These are phyloP conservation scores for Hibiscus trionum DNA, from an alignment of 345 rosid genomes.

Conservation along the genomic window DNA sequence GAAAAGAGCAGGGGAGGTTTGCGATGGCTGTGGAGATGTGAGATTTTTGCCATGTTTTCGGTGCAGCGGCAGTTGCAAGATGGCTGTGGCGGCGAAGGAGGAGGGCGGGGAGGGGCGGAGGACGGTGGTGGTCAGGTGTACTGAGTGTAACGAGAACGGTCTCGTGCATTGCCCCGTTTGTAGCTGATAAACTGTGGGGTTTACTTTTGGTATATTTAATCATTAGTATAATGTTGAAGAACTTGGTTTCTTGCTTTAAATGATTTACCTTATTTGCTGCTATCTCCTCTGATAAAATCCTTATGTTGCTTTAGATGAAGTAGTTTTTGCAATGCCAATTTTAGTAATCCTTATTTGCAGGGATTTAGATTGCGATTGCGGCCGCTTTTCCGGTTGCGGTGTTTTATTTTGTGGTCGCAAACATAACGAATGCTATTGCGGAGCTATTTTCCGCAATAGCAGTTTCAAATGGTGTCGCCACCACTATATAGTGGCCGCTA, in stretches of 20 bases:
- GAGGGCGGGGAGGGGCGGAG: constrained; percentile 20
- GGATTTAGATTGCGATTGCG: too few species aligned
- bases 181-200: constrained; percentile 7
- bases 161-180: constrained; percentile 77
- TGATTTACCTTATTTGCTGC: not conserved
- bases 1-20: constrained; percentile 25
- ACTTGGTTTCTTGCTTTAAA: not conserved
- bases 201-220: not conserved
- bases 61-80: constrained; percentile 71
- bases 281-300: not conserved
- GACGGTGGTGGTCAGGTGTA: constrained; percentile 42
- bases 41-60: constrained; percentile 67
- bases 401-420: too few species aligned
- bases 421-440: too few species aligned
- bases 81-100: constrained; percentile 14
- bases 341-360: not conserved
- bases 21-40: constrained; percentile 60
- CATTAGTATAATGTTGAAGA: not conserved
- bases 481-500: too few species aligned
- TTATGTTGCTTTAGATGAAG: not conserved
- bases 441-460: too few species aligned
- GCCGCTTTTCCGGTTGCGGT: too few species aligned
- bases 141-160: constrained; percentile 86
- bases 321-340: not conserved
- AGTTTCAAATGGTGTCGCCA: too few species aligned